A percentile compares a stretch with the other conserved stretches of the same genome.
Evolutionary conservation across 2,329 filamentous ascomycete genomes (phyloP).

Genomic region (Neonectria punicea): DNA sequence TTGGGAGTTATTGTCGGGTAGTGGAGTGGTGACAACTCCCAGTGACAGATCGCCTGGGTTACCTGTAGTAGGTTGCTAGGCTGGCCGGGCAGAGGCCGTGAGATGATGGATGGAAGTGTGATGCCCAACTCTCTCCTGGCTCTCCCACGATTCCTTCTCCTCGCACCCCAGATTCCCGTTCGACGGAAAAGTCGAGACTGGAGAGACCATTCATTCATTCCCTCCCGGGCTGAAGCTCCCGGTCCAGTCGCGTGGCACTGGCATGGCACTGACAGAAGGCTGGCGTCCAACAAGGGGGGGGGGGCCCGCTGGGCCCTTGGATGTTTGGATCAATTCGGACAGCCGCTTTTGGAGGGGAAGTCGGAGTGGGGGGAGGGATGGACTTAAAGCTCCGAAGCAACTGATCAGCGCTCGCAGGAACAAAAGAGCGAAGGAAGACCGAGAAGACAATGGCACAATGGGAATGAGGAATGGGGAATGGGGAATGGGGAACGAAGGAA

Average conservation of each 20-base stretch:
- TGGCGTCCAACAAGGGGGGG: slow-evolving; percentile 19
- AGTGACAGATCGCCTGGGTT: neutral
- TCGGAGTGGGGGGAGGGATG: slow-evolving; percentile 6
- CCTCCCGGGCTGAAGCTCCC: neutral
- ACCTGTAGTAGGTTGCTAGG: neutral
- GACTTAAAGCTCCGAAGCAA: neutral
- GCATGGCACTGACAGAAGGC: slow-evolving; percentile 38
- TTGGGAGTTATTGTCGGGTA: neutral
- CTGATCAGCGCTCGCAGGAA: neutral
- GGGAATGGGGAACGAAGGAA: neutral
- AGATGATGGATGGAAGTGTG: too few relatives aligned
- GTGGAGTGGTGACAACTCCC: neutral
- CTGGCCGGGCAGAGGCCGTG: too few relatives aligned
- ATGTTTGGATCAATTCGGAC: neutral
- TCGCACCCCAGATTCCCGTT: neutral
- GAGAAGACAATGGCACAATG: neutral
- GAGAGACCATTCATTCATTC: neutral
- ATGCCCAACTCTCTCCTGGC: neutral
- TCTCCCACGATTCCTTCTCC: neutral
- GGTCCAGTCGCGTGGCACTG: slow-evolving; percentile 37
- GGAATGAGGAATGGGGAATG: neutral
- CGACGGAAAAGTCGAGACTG: neutral
- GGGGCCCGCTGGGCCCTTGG: neutral
- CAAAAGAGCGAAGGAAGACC: neutral
- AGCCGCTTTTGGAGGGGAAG: slow-evolving; percentile 1